Base-by-base conservation (phyloP, 164 flowering plant genomes). In the Pachysandra terminalis region DNA sequence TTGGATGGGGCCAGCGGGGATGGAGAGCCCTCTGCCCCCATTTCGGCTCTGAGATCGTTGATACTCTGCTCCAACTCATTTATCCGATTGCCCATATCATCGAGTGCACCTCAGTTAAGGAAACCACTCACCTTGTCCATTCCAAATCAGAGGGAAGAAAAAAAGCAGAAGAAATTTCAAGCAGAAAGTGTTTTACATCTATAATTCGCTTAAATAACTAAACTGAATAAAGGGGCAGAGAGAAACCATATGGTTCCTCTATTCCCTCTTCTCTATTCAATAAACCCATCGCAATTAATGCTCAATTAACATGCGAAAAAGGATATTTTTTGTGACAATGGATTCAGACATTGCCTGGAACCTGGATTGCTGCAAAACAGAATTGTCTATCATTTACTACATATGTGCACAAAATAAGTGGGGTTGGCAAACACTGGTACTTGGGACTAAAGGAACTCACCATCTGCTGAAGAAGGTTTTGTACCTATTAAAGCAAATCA, bases 271-370 rank as follows among this genome's bases (percentile, higher is more conserved):
- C 51, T 45, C 51, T 10, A 10, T 15, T 45, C 2, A 12, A 45
- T 15, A 45, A 1, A 15, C 37, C 7, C 3, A 32, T 32, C 7
- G 37, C 37, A 32, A 32, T 32, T 32, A 32, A 32, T 32, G 37
- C 37, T 32, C 19, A 56, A 28, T 25, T 63, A 40, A 63, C 53
- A 63, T 41, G 28, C 10, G 32, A 27, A 65, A 81, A 91, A 90
- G 97, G 97, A 91, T 94, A 94, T 94, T 90, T 79, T 94, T 94
- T 19, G 88, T 73, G 35, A 91, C 83, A 71, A 91, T 94, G 67
- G 90, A 80, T 45, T 88, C 93, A 0, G 97, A 91, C 97, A 94
- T 94, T 67, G 89, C 60, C 62, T 90, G 96, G 68, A 94, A 94
- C 86, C 97, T 88, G 65, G 83, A 63, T 90, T 93, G 98, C 98